Percentiles rank a stretch among this genome's conserved stretches.
phyloP scores from a whole-genome alignment of 768 basidiomycete species.

The Auricularia heimuer region DNA sequence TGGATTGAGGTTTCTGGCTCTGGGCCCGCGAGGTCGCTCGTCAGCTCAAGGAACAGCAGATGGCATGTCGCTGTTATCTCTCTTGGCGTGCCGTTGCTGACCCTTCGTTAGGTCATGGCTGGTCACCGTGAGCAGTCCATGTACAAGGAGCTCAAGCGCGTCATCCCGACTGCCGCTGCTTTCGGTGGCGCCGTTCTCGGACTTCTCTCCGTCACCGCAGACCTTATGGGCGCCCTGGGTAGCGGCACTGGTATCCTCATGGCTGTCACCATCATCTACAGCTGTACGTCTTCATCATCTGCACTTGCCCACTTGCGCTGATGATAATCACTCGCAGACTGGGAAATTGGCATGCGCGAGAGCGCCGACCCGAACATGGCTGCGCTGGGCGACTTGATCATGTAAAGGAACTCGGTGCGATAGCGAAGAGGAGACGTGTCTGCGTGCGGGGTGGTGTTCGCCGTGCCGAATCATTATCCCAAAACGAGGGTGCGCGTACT shows the following conservation, averaged over 20 bases:
- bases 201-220: conserved; percentile 80
- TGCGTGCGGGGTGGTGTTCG: not conserved
- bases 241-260: conserved; percentile 94
- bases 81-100: not conserved
- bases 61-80: conserved; percentile 33
- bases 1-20: conserved; percentile 99
- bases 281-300: conserved; percentile 42
- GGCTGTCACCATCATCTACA: conserved; percentile 97
- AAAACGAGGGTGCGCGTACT: not conserved
- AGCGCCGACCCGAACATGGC: conserved; percentile 5
- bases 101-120: conserved; percentile 28
- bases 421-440: not conserved
- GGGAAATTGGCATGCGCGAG: conserved; percentile 86
- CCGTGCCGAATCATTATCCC: not conserved
- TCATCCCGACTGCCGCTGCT: conserved; percentile 95
- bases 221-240: conserved; percentile 92
- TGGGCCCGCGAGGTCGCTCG: conserved; percentile 91
- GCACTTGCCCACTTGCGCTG: conserved; percentile 5
- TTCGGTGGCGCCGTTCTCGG: conserved; percentile 97
- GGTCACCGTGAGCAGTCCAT: conserved; percentile 93
- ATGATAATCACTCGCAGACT: conserved; percentile 41
- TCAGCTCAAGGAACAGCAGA: conserved; percentile 96
- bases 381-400: conserved; percentile 12
- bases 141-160: conserved; percentile 98
- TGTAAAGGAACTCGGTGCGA: conserved; percentile 2